phyloP scores from a whole-genome alignment of 2,329 filamentous ascomycete genomes.

The Penicillium sp. region DNA sequence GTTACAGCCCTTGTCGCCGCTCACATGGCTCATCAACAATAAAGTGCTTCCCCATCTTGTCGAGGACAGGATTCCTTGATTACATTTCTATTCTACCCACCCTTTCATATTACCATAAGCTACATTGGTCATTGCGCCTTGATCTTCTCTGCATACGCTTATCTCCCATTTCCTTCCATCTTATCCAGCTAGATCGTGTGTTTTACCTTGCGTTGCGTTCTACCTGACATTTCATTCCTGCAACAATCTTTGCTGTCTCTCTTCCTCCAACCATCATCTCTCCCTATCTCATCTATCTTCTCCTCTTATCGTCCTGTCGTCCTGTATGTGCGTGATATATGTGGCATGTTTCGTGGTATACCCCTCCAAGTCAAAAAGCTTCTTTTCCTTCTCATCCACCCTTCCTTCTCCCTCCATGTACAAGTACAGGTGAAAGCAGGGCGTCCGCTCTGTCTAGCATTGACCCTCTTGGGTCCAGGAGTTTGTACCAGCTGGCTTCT shows the following conservation, averaged over 20 bases:
- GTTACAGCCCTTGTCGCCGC: constrained; percentile 47
- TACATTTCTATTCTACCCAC: constrained; percentile 4
- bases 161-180: constrained; percentile 5
- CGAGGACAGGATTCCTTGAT: constrained; percentile 11
- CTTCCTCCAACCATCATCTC: constrained; percentile 24
- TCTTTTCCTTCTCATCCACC: constrained; percentile 9
- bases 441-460: constrained; percentile 14
- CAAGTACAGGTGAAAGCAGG: constrained; percentile 19
- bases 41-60: constrained; percentile 1
- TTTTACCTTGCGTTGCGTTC: neutral
- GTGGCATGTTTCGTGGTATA: constrained; percentile 34
- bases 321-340: constrained; percentile 26
- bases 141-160: constrained; percentile 7
- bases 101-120: constrained; percentile 9
- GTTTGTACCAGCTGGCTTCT: constrained; percentile 15
- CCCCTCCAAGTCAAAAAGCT: constrained; percentile 29
- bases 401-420: constrained; percentile 19
- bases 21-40: constrained; percentile 40
- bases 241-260: constrained; percentile 11
- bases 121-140: constrained; percentile 13
- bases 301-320: constrained; percentile 15
- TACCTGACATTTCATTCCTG: neutral
- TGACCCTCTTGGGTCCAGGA: constrained; percentile 12
- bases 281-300: constrained; percentile 14
- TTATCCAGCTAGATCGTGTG: constrained; percentile 4